Conservation (phyloP, 2,329 filamentous ascomycete genomes). For the Fonsecaea nubica region DNA sequence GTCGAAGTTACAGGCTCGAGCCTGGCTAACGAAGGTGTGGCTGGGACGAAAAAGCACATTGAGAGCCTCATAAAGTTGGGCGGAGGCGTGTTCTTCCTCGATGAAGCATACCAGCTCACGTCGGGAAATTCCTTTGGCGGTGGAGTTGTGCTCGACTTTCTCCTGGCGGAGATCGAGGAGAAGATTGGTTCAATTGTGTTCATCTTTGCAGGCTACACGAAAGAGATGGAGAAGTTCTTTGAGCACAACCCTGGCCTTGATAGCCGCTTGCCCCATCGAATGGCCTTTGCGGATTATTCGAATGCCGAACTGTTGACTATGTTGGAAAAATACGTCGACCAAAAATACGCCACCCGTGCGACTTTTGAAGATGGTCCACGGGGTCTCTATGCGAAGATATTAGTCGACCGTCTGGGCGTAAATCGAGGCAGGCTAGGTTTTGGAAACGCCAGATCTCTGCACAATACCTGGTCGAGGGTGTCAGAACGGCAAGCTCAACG, state of each 20-base stretch:
- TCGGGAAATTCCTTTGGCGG: constrained; percentile 65
- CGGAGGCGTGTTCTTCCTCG: constrained; percentile 76
- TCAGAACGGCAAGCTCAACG: constrained; percentile 65
- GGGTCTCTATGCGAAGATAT: constrained; percentile 71
- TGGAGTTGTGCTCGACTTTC: constrained; percentile 69
- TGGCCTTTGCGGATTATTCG: constrained; percentile 73
- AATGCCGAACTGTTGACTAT: constrained; percentile 71
- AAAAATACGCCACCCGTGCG: constrained; percentile 64
- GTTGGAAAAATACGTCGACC: constrained; percentile 60
- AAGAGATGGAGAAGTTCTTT: constrained; percentile 79
- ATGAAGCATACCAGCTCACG: constrained; percentile 78
- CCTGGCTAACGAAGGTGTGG: constrained; percentile 68
- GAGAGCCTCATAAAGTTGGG: constrained; percentile 62
- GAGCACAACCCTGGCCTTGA: constrained; percentile 73
- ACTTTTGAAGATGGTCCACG: constrained; percentile 62
- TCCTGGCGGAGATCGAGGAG: constrained; percentile 76
- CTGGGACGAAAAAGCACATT: constrained; percentile 63
- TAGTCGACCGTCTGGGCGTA: constrained; percentile 65
- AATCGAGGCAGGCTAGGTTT: constrained; percentile 71
- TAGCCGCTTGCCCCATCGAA: constrained; percentile 69
- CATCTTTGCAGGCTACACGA: constrained; percentile 74
- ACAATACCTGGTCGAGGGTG: constrained; percentile 66
- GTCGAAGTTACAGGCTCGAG: constrained; percentile 72
- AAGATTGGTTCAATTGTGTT: constrained; percentile 72
- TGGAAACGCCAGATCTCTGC: constrained; percentile 73